These are phyloP conservation scores for Nicotiana obtusifolia DNA, from an alignment of 257 asterid genomes.

Conservation along the genomic window DNA sequence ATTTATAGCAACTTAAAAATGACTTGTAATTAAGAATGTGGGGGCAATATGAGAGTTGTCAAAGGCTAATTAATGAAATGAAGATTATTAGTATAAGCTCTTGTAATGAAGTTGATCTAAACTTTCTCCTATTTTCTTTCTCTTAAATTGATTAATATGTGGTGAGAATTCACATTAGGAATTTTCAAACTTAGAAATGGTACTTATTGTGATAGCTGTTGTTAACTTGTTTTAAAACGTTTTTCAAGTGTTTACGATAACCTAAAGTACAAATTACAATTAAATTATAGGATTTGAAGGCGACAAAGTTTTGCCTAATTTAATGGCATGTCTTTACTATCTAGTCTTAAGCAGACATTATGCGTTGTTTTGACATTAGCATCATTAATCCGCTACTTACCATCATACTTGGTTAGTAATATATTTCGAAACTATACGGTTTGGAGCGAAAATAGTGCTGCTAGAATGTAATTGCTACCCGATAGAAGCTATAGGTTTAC, in stretches of 20 bases:
- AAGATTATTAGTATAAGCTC: neutral
- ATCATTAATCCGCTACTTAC: too few species aligned
- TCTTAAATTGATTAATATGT: neutral
- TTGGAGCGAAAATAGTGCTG: too few species aligned
- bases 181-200: neutral
- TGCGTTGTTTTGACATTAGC: too few species aligned
- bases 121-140: neutral
- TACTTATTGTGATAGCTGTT: neutral
- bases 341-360: neutral
- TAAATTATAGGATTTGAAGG: neutral
- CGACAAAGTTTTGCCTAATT: neutral
- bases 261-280: neutral
- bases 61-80: conserved; percentile 2
- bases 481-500: too few species aligned
- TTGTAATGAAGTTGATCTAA: neutral
- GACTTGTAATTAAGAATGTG: conserved; percentile 9
- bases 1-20: neutral
- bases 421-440: too few species aligned
- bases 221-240: neutral
- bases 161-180: neutral
- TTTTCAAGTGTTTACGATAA: neutral
- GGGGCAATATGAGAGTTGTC: conserved; percentile 1
- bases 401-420: too few species aligned
- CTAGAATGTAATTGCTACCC: too few species aligned
- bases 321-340: neutral